Evolutionary conservation across 2,329 filamentous ascomycete species (phyloP), one percentile per base, ranked within the genome.

Genomic region (Blastomyces gilchristii): DNA sequence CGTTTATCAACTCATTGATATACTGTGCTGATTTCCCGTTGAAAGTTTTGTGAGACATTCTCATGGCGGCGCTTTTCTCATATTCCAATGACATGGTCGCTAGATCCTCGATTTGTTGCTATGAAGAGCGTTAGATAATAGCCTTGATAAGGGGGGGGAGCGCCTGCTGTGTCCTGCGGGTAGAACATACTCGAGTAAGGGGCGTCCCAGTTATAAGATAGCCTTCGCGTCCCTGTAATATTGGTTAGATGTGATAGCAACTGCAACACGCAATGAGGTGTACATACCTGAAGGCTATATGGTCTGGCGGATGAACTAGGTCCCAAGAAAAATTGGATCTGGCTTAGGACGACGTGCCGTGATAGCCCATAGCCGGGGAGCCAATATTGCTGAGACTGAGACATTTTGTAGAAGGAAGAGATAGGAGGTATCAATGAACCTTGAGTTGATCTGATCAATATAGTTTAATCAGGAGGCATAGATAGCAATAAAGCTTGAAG

Each of bases 81-180:
- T 80, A 81, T 66, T 80, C 77, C 60, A 75, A 70, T 12, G 78
- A 80, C 71, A 80, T 76, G 37, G 71, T 69, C 60, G 74, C 73
- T n/a, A 81, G 72, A 65, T 81, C 79, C 64, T 80, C 76, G 65
- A 81, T 80, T 77, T 81, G 79, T 69, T 77, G 74, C 79, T 81
- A 65, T 61, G 57, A 52, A 34, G 62, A 58, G 56, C 39, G 53
- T 65, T 62, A 64, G 66, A 45, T 52, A 16, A 57, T 62, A 39
- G 50, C 28, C 53, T 31, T n/a, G 57, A 18, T 53, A 60, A 37
- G 50, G 60, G 52, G 52, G 39, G 39, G 60, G 18, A 43, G 37
- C 45, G 56, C 45, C 60, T 45, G 34, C 45, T 59, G 61, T 56
- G 58, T 67, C 65, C 64, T 66, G 25, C n/a, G 34, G 37, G 1